Evolutionary conservation across 495 filamentous ascomycete genomes (phyloP), one percentile per base, ranked within the genome.

Genomic region (Margaritispora aquatica): DNA sequence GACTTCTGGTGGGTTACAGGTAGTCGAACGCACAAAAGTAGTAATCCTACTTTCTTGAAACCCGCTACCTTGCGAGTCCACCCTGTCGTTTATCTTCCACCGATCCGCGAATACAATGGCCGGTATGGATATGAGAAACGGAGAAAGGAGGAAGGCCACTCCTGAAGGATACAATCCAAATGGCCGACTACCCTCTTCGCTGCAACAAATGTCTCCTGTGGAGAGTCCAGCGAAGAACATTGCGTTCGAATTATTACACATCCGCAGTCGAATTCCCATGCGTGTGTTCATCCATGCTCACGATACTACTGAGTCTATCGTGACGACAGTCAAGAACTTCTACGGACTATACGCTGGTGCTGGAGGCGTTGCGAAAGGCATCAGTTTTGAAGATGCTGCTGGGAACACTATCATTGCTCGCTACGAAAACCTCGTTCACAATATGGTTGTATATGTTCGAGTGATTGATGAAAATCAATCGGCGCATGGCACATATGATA

Each of bases 291-390:
- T 98, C 49, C 92, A 82, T 63, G 88, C 89, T 21, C 90, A 96
- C 74, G 94, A 98, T 75, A 88, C 88, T 48, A 98, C 94, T 4
- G 92, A 96, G 61, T 96, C 90, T 23, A 97, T 98, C 71, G 87
- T 96, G 55, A 89, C 89, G 2, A 97, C 94, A 3, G 92, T 97
- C 56, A 97, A 95, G 77, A 96, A 96, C 75, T 96, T 97, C 76
- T 96, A 94, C 70, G 94, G 92, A 38, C 82, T 97, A 64, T 94
- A 95, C 66, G 84, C 89, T 59, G 80, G 83, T 63, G 80, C 84
- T 62, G 82, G 83, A 69, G 88, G 90, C 58, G 38, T 44, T 44
- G 11, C 38, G 2, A 34, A 34, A 34, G 5, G 29, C 5, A 82
- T 97, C 68, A 89, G 88, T 73, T 97, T 98, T 63, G 91, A 97